Base-by-base conservation (phyloP, 805 yeast species). In the Schizosaccharomyces osmophilus region DNA sequence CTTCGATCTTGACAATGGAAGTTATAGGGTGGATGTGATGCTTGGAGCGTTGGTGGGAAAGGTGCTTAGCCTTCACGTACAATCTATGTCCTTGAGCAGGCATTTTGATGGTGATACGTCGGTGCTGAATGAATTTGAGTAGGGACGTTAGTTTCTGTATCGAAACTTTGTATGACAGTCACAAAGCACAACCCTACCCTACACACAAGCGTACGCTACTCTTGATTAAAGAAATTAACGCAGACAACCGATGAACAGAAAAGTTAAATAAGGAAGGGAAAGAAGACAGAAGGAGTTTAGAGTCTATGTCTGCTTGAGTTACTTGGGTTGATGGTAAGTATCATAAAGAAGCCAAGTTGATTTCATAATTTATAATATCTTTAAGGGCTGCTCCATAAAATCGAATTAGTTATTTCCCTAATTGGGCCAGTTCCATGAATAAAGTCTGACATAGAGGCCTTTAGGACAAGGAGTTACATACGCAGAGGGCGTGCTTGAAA, bases 11-110 rank as follows among this genome's bases (percentile, higher is more conserved):
- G 77, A 93, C 80, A 78, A 93, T 83, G 68, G 98, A 93, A 72
- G 86, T 86, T 81, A 87, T 85, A 78, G 98, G 97, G 94, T 93
- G 86, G 84, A 84, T 88, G 76, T 85, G 87, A 78, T 83, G 83
- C 88, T 93, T 93, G 72, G 96, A 88, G 82, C 98, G 94, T 83
- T 93, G 97, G 95, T 90, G 90, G 73, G 97, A 89, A 76, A 93
- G 77, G 85, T 93, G 98, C 84, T 90, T 93, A 81, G 97, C 98
- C 85, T 90, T 93, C 80, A 93, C 97, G 96, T 93, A 93, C 82
- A 93, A 43, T 41, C 60, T 36, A 31, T 57, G 60, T 36, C 60
- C 57, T 51, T 51, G 57, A 51, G 57, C 57, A 24, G 57, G 57
- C 57, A 51, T 51, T 51, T 51, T 45, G 22, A 29, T 29, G 26